These are phyloP conservation scores for Heimioporus sp. DNA, from an alignment of 768 basidiomycete genomes.

Conservation along the genomic window DNA sequence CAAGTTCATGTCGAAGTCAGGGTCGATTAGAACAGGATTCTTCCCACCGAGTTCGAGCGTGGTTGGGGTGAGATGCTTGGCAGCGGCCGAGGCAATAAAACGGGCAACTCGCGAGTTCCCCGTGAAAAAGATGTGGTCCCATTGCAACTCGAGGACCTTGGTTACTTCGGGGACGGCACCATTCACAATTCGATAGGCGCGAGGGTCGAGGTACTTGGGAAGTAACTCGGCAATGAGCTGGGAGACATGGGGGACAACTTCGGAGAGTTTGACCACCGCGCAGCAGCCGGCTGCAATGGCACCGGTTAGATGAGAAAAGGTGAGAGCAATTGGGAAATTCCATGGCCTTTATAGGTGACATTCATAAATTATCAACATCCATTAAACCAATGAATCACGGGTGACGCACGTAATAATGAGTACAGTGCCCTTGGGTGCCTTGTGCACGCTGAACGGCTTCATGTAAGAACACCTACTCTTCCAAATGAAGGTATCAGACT, in stretches of 20 bases:
- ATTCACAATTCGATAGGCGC: constrained; percentile 62
- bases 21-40: constrained; percentile 75
- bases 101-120: constrained; percentile 59
- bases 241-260: constrained; percentile 54
- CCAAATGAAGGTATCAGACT: constrained; percentile 35
- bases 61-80: constrained; percentile 71
- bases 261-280: constrained; percentile 74
- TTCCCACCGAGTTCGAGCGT: constrained; percentile 68
- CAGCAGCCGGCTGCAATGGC: constrained; percentile 81
- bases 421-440: constrained; percentile 76
- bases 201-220: constrained; percentile 71
- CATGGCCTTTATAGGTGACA: too few species aligned
- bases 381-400: constrained; percentile 44
- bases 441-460: constrained; percentile 65
- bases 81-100: constrained; percentile 72
- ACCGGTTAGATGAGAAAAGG: constrained; percentile 36
- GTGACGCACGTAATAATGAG: constrained; percentile 74
- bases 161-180: constrained; percentile 66
- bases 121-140: constrained; percentile 63
- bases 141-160: constrained; percentile 49
- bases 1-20: constrained; percentile 59
- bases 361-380: too few species aligned
- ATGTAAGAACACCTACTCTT: constrained; percentile 51
- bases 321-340: not conserved
- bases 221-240: constrained; percentile 64